phyloP scores from a whole-genome alignment of 2,329 filamentous ascomycete species.

The Cladosporium colombiae region DNA sequence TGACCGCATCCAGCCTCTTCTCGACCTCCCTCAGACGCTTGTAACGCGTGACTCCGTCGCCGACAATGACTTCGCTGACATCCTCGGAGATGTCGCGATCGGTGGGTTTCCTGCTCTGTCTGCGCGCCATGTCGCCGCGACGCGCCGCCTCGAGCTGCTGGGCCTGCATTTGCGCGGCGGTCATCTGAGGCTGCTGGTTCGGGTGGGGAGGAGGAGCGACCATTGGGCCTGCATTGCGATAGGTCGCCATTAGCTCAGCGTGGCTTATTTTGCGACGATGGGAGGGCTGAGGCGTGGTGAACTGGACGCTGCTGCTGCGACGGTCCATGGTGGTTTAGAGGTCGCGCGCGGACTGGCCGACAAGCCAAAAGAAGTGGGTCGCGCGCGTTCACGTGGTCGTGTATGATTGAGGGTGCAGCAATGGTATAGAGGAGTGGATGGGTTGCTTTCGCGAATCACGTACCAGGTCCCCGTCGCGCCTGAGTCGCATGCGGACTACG shows the following conservation, averaged over 20 bases:
- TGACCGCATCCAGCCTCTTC: slow-evolving; percentile 83
- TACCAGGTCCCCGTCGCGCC: slow-evolving; percentile 48
- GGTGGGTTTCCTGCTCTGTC: slow-evolving; percentile 84
- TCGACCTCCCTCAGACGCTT: slow-evolving; percentile 82
- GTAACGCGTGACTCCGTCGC: slow-evolving; percentile 80
- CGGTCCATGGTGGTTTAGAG: slow-evolving; percentile 10
- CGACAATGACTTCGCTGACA: slow-evolving; percentile 73
- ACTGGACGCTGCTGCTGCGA: slow-evolving; percentile 17
- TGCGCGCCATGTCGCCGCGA: slow-evolving; percentile 62
- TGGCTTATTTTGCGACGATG: slow-evolving; percentile 47
- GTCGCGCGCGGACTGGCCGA: slow-evolving; percentile 14
- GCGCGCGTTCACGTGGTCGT: background rate
- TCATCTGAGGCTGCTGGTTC: slow-evolving; percentile 51
- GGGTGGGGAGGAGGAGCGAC: slow-evolving; percentile 46
- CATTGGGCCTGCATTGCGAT: slow-evolving; percentile 49
- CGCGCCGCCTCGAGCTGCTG: slow-evolving; percentile 46
- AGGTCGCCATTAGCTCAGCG: slow-evolving; percentile 51
- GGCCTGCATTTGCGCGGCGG: slow-evolving; percentile 47
- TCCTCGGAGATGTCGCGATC: slow-evolving; percentile 94
- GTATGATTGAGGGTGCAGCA: background rate
- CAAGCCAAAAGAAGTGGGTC: background rate
- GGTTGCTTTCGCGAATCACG: slow-evolving; percentile 21
- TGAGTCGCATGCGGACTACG: slow-evolving; percentile 30
- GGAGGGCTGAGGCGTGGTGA: slow-evolving; percentile 15
- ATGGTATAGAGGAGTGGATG: background rate